Base-by-base conservation (phyloP, 148 eudicot genomes). In the Rhododendron griersonianum region DNA sequence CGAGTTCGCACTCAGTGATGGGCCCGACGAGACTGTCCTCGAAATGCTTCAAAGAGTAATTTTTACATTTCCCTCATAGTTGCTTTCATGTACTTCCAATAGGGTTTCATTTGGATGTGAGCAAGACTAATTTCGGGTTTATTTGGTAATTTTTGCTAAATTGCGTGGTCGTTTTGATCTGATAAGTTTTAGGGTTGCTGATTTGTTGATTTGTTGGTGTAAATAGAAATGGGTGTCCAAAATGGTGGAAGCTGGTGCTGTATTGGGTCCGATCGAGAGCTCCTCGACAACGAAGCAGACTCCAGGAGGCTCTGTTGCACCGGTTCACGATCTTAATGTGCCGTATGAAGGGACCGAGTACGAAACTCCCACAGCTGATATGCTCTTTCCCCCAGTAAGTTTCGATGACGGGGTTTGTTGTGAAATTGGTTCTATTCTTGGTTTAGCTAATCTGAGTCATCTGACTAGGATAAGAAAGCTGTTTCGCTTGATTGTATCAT, bases 311-410 rank as follows among this genome's bases (percentile, higher is more conserved):
- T 89, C 88, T 0, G 80, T 87, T 5, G 88, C 92, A 8, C 93
- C 98, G 51, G 96, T 96, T 86, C 99, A 95, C 86, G 99, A 96
- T 92, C 92, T 96, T 59, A 96, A 96, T 90, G 98, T 96, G 14
- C 98, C 99, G 0, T 96, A 96, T 88, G 99, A 96, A 87, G 98
- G 98, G 50, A 84, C 92, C 78, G 98, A 96, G 95, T 96, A 92
- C 75, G 99, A 95, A 87, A 96, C 99, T 78, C 99, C 99, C 25
- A 95, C 98, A 51, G 98, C 98, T 83, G 99, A 97, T 85, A 87
- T 97, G 90, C 95, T 97, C 78, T 97, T 95, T 86, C 95, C 99
- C 45, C 98, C 98, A 35, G 99, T 96, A 77, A 91, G 96, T 87
- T 80, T 53, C n/a, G 28, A 37, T 80, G 75, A 69, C 2, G 18